A percentile compares a stretch with the other conserved stretches of the same genome.
Evolutionary conservation across 805 yeast species (phyloP).

Genomic region (Cyberlindnera saturnus): DNA sequence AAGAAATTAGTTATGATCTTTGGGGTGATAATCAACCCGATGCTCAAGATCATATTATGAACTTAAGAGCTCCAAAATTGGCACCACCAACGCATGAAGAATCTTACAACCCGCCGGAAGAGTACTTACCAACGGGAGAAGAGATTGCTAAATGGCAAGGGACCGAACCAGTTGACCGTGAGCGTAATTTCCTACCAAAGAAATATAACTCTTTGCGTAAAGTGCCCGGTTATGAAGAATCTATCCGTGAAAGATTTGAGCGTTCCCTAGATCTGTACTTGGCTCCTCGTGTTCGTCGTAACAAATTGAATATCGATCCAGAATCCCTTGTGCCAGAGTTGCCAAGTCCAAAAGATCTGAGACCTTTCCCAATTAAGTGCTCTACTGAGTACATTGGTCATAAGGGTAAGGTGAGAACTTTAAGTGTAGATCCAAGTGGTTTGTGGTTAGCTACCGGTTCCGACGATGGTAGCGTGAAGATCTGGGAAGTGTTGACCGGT

Average conservation of each 20-base stretch:
- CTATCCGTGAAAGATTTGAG: constrained; percentile 87
- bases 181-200: constrained; percentile 72
- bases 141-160: constrained; percentile 69
- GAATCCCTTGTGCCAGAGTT: constrained; percentile 92
- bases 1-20: constrained; percentile 62
- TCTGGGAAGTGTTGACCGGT: constrained; percentile 97
- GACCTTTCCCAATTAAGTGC: constrained; percentile 93
- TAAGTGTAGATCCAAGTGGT: constrained; percentile 85
- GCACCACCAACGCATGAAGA: constrained; percentile 97
- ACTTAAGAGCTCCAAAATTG: constrained; percentile 87
- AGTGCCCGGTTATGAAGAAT: constrained; percentile 88
- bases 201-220: constrained; percentile 77
- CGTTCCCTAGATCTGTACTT: constrained; percentile 88
- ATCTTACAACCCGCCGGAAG: constrained; percentile 96
- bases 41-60: constrained; percentile 76
- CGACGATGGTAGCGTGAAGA: constrained; percentile 90
- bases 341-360: constrained; percentile 92
- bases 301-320: constrained; percentile 90
- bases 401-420: constrained; percentile 69
- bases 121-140: constrained; percentile 75
- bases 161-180: constrained; percentile 71
- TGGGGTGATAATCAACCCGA: constrained; percentile 74
- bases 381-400: constrained; percentile 86
- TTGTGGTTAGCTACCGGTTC: constrained; percentile 96
- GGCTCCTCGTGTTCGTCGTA: constrained; percentile 93